Conservation (phyloP, 352 stramenopile species). For the Globisporangium radiosum region DNA sequence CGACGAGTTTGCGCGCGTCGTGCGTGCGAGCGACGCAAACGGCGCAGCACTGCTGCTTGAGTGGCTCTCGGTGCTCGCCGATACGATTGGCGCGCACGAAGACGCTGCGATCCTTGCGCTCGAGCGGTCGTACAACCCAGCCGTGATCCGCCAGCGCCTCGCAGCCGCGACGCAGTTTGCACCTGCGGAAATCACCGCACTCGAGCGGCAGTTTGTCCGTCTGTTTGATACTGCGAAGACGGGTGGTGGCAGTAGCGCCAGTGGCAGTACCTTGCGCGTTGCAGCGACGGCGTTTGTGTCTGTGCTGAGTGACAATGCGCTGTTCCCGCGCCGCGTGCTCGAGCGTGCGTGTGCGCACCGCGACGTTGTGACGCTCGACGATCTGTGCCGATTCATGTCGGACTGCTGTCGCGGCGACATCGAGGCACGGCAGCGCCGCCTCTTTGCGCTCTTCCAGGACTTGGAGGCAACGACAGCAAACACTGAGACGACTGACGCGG, state of each 20-base stretch:
- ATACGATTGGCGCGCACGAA: slow-evolving; percentile 64
- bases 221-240: slow-evolving; percentile 64
- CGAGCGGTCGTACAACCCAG: slow-evolving; percentile 74
- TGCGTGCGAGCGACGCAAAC: slow-evolving; percentile 41
- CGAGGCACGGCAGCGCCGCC: slow-evolving; percentile 27
- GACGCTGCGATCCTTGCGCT: slow-evolving; percentile 65
- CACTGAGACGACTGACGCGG: neutral
- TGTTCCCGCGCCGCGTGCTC: slow-evolving; percentile 42
- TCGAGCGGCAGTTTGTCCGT: slow-evolving; percentile 77
- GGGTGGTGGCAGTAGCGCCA: slow-evolving; percentile 10
- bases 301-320: slow-evolving; percentile 36
- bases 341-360: slow-evolving; percentile 28
- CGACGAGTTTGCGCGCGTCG: slow-evolving; percentile 53
- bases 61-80: slow-evolving; percentile 57
- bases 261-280: too few relatives aligned
- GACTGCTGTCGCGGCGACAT: slow-evolving; percentile 56
- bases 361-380: slow-evolving; percentile 63
- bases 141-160: slow-evolving; percentile 75
- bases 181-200: slow-evolving; percentile 53
- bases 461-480: slow-evolving; percentile 6
- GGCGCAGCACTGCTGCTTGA: slow-evolving; percentile 53
- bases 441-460: slow-evolving; percentile 62
- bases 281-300: slow-evolving; percentile 43
- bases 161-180: slow-evolving; percentile 65
- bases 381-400: slow-evolving; percentile 79